Evolutionary conservation across 1,284 basidiomycete genomes (phyloP), one percentile per base, ranked within the genome.

Genomic region (Boletellus deceptivus): DNA sequence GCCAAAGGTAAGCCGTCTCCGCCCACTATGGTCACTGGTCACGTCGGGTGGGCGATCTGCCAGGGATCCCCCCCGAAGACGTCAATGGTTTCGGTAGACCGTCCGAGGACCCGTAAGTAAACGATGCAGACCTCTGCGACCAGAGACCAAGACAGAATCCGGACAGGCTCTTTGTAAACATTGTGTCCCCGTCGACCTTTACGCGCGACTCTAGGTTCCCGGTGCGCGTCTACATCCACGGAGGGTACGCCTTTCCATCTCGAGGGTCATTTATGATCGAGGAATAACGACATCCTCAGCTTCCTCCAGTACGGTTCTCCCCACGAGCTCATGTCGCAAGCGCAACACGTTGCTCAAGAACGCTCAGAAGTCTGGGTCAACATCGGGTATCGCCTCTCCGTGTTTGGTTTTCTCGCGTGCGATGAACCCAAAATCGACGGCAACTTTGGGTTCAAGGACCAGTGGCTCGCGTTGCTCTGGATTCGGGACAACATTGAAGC

Each of bases 401-500:
- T 78, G 5, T 86, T 89, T 58, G 88, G 87, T 0, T 91, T 88
- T 62, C 69, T 90, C 10, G 86, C 85, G 0, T 77, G 75, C 53
- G 82, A 85, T 46, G 61, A 76, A 45, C 84, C 83, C 8, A 63
- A 69, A 34, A 63, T 90, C 35, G 70, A 73, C 11, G 87, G 89
- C 3, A 90, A 91, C 61, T 86, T 82, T 62, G 87, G 89, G 0
- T 90, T 90, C 73, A 89, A 89, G 69, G 89, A 90, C 63, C 85
- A 65, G 44, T 67, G 60, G 55, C 55, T 65, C 7, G 59, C 66
- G 31, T 20, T 67, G 10, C 48, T 44, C n/a, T 68, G 64, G 62
- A 46, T 68, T 36, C 65, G 46, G 18, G 56, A 62, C 31, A 61
- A 68, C 17, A 61, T 67, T 7, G 49, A 40, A 38, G 41, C 17